A percentile compares a stretch with the other conserved stretches of the same genome.
phyloP scores from a whole-genome alignment of 192 early-diverging fungal species.

The Rhizophagus prolifer region DNA sequence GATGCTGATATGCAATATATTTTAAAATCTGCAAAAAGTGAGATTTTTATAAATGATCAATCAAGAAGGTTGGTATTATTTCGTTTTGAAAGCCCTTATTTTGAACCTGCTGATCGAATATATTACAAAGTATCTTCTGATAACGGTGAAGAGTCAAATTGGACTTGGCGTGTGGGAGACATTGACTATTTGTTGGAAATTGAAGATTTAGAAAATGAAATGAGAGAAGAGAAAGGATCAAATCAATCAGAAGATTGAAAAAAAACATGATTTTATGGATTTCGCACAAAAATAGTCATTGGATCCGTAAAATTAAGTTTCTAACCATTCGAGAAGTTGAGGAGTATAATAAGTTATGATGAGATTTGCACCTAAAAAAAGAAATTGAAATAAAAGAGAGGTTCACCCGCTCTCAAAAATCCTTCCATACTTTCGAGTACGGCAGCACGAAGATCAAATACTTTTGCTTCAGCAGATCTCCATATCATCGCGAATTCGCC shows the following conservation, averaged over 20 bases:
- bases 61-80: conserved; percentile 36
- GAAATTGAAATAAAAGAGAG: not conserved
- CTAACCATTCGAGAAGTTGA: conserved; percentile 87
- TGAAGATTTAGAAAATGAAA: conserved; percentile 32
- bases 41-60: conserved; percentile 35
- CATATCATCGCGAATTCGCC: conserved; percentile 84
- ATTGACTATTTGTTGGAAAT: conserved; percentile 46
- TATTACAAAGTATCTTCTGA: not conserved
- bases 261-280: too few species aligned
- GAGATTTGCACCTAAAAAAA: conserved; percentile 62
- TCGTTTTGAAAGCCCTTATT: conserved; percentile 45
- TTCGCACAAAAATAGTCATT: too few species aligned
- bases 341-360: conserved; percentile 98
- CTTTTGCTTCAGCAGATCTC: conserved; percentile 79
- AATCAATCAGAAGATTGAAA: not conserved
- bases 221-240: not conserved
- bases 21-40: conserved; percentile 7
- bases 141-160: conserved; percentile 23
- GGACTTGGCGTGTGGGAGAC: conserved; percentile 44
- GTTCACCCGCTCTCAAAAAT: conserved; percentile 77
- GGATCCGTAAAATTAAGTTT: conserved; percentile 31
- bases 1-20: conserved; percentile 43
- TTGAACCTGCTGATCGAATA: conserved; percentile 31
- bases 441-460: conserved; percentile 78
- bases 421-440: conserved; percentile 85